Base-by-base conservation (phyloP, 1,284 basidiomycete species). In the Pseudomicrostroma phylloplanum region DNA sequence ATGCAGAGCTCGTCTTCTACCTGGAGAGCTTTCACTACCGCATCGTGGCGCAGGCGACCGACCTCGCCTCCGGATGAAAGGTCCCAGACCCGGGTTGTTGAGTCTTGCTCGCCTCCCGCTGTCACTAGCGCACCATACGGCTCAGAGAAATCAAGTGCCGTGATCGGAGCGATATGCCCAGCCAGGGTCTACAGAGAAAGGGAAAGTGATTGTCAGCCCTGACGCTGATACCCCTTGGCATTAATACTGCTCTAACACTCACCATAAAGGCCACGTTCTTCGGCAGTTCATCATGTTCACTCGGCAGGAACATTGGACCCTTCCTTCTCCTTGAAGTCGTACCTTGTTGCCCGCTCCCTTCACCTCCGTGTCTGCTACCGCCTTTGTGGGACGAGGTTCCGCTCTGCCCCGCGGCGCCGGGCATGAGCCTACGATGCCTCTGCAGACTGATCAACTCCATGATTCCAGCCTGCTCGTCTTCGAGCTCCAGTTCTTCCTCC, bases 221-320 rank as follows among this genome's bases (percentile, higher is more conserved):
- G 26, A 17, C 30, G 30, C 30, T 9, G 9, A 36, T 9, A 36
- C 9, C n/a, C n/a, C n/a, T n/a, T 9, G 30, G 30, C 30, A 9
- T 36, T 36, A 3, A 4, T 9, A 36, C 4, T 9, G 30, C 30
- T 36, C 3, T 3, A 9, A 3, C 9, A 36, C 30, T 36, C 30
- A 36, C 30, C 92, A 99, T 96, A 82, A 99, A 99, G 6, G 94
- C 94, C 3, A 97, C 87, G 2, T 91, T 91, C 6, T 88, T 86
- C 4, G 94, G 96, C 60, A 99, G 83, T 61, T 96, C 92, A 73
- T 96, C 92, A 72, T 99, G 96, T 79, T 98, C 96, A 15, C 91
- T 94, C 1, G 94, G 94, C 63, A 99, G 81, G 83, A 99, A 98
- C 8, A 90, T 89, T 0, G 94, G 93, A 11, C 68, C 74, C 46